Percentiles rank a stretch among this genome's conserved stretches.
These are phyloP conservation scores for Erodium texanum DNA, from an alignment of 441 rosid genomes.

Conservation along the genomic window DNA sequence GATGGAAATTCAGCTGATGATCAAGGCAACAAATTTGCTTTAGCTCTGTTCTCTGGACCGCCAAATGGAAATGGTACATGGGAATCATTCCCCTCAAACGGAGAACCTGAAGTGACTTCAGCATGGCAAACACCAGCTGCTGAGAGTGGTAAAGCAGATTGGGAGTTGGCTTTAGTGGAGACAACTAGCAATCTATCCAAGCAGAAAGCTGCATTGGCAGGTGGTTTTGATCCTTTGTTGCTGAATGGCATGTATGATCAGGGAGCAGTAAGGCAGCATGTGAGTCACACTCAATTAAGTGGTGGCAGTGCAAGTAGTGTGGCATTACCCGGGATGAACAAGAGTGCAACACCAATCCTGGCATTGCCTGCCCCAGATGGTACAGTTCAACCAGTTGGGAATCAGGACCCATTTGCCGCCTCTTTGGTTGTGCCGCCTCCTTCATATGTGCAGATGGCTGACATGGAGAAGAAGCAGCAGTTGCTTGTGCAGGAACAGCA, in stretches of 20 bases:
- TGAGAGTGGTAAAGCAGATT: slow-evolving; percentile 56
- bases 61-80: slow-evolving; percentile 39
- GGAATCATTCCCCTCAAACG: slow-evolving; percentile 47
- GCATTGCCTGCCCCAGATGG: slow-evolving; percentile 58
- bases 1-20: slow-evolving; percentile 42
- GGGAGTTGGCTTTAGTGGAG: slow-evolving; percentile 58
- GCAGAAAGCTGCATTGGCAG: slow-evolving; percentile 50
- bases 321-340: slow-evolving; percentile 39
- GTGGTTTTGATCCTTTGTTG: slow-evolving; percentile 53
- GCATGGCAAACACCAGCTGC: slow-evolving; percentile 86
- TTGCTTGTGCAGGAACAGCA: slow-evolving; percentile 44
- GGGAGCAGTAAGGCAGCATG: slow-evolving; percentile 64
- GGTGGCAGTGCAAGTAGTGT: slow-evolving; percentile 80
- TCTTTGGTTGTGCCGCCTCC: slow-evolving; percentile 49
- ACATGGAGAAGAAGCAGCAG: slow-evolving; percentile 53
- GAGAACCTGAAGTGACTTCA: slow-evolving; percentile 40
- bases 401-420: slow-evolving; percentile 49
- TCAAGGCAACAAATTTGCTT: slow-evolving; percentile 50
- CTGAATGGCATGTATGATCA: slow-evolving; percentile 77
- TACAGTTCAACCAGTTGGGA: slow-evolving; percentile 35
- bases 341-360: slow-evolving; percentile 29
- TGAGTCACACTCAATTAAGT: slow-evolving; percentile 34
- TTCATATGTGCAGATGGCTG: slow-evolving; percentile 57
- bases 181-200: slow-evolving; percentile 49
- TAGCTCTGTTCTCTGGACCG: slow-evolving; percentile 45